Base-by-base conservation (phyloP, 1,139 yeast species). In the Martiniozyma asiatica region DNA sequence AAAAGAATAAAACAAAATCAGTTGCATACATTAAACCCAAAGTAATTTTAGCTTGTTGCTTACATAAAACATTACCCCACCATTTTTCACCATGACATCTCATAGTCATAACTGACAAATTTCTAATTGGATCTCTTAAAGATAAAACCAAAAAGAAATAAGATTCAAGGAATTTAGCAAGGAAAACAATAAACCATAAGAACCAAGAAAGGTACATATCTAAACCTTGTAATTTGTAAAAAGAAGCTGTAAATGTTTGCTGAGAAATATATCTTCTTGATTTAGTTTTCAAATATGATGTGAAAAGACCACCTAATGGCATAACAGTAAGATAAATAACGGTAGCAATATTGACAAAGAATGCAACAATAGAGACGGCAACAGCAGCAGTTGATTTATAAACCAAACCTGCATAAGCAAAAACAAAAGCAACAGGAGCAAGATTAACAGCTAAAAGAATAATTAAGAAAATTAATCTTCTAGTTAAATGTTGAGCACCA, bases 281-380 rank as follows among this genome's bases (percentile, higher is more conserved):
- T 48, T 79, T 71, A 59, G 74, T 84, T 58, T 77, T 79, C 76
- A 89, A 68, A 58, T 89, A 87, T 19, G 94, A 78, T 26, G 96
- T 89, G 61, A 89, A 92, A 44, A 89, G 65, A 27, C 96, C 97
- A 56, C 98, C 98, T 45, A 89, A 67, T 28, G 99, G 99, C 96
- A 89, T 87, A 41, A 87, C 58, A 10, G 97, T 67, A 55, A 85
- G 85, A 70, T 85, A 89, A 14, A 84, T 42, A 43, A 85, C 62
- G 5, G 98, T 85, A 22, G 70, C 78, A 36, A 89, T 58, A 13
- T 95, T 92, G 56, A 89, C 73, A 53, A 89, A 77, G 65, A 92
- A 89, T 41, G 82, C 84, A 35, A 89, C 92, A 41, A 87, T 75
- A 12, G 94, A 76, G 32, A 92, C 84, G 32, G 76, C 76, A 38